Percentiles rank a stretch among this genome's conserved stretches.
Conservation (phyloP, 2,329 filamentous ascomycete genomes). For the Cladosporium oxysporum region DNA sequence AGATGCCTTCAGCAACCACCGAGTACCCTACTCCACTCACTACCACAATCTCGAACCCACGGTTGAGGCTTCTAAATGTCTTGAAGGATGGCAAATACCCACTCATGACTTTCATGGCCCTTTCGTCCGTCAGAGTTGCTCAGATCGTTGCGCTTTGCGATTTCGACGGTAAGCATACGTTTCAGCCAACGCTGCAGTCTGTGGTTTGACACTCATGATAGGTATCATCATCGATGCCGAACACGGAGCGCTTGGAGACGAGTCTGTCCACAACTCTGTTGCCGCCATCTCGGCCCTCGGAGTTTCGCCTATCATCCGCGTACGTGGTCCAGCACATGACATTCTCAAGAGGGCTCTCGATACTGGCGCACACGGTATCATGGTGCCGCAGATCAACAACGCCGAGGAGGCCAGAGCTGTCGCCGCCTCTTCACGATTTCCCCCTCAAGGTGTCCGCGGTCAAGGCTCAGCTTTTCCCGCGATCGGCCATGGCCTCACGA, state of each 20-base stretch:
- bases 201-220: neutral
- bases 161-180: conserved; percentile 52
- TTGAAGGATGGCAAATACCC: conserved; percentile 44
- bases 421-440: conserved; percentile 56
- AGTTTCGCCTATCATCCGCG: conserved; percentile 45
- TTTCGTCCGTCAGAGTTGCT: conserved; percentile 50
- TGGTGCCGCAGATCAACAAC: conserved; percentile 37
- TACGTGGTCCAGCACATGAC: conserved; percentile 57
- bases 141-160: conserved; percentile 62
- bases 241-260: conserved; percentile 57
- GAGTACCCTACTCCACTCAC: conserved; percentile 19
- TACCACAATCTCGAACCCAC: conserved; percentile 41
- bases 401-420: conserved; percentile 38
- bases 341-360: conserved; percentile 61
- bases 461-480: conserved; percentile 52
- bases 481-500: conserved; percentile 54
- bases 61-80: conserved; percentile 48
- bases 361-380: conserved; percentile 57
- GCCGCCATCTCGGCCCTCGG: conserved; percentile 45
- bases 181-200: too few species aligned
- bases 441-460: conserved; percentile 53
- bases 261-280: conserved; percentile 57
- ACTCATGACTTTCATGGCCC: conserved; percentile 44
- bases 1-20: conserved; percentile 8
- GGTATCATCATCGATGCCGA: conserved; percentile 62